Percentiles rank a stretch among this genome's conserved stretches.
These are phyloP conservation scores for Komagataella pastoris DNA, from an alignment of 805 yeast species.

Conservation along the genomic window DNA sequence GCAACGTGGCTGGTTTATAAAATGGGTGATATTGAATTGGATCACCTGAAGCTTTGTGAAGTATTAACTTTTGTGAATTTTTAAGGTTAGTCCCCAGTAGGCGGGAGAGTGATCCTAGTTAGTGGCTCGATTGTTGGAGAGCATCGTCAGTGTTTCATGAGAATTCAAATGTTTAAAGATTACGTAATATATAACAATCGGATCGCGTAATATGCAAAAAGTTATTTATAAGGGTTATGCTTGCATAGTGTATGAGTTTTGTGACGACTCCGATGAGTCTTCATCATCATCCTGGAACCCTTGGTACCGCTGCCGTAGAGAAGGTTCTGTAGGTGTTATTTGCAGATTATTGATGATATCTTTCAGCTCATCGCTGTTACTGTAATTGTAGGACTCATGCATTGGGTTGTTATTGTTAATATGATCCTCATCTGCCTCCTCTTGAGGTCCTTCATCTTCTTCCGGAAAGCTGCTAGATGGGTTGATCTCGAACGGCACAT, in stretches of 20 bases:
- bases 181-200: not conserved
- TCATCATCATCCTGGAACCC: not conserved
- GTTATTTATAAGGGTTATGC: not conserved
- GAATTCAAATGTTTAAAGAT: not conserved
- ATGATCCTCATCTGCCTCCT: not conserved
- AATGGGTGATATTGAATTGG: not conserved
- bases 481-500: not conserved
- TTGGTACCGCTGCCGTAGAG: not conserved
- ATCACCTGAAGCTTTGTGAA: not conserved
- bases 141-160: not conserved
- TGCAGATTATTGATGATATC: constrained; percentile 51
- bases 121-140: not conserved
- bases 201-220: not conserved
- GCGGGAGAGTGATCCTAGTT: not conserved
- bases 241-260: not conserved
- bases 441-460: not conserved
- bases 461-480: not conserved
- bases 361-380: constrained; percentile 37
- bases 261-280: not conserved
- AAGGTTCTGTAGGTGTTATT: constrained; percentile 48
- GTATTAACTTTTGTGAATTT: too few species aligned
- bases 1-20: not conserved
- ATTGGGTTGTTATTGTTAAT: not conserved
- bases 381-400: not conserved
- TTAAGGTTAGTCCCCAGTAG: not conserved